Conservation (phyloP, 176 grass and related monocot species). For the Tillandsia fasciculata region DNA sequence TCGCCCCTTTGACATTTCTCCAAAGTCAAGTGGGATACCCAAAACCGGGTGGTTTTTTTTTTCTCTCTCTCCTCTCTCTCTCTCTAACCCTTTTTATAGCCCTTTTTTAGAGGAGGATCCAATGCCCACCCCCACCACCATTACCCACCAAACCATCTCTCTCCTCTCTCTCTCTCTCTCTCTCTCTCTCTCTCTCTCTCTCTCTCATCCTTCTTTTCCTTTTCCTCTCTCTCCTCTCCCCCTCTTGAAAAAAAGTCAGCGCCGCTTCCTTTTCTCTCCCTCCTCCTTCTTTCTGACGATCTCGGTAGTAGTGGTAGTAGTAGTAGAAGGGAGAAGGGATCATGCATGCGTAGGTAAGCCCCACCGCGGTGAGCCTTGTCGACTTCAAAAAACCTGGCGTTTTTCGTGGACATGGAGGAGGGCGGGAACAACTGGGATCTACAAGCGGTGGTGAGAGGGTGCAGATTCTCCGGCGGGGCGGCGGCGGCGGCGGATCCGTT, state of each 20-base stretch:
- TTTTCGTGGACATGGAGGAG: neutral
- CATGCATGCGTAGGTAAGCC: neutral
- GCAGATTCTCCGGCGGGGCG: conserved; percentile 17
- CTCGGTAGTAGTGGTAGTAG: neutral
- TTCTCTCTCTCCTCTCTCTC: neutral
- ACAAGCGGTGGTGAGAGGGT: conserved; percentile 34
- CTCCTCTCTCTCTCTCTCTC: conserved; percentile 7
- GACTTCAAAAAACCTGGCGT: neutral
- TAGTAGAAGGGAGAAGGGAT: neutral
- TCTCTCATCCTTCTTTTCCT: neutral
- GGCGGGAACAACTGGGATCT: conserved; percentile 40
- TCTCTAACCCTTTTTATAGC: neutral
- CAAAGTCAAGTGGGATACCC: conserved; percentile 11
- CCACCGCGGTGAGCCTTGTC: neutral
- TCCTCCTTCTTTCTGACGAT: neutral
- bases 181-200: neutral
- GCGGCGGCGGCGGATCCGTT: neutral
- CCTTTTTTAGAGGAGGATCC: conserved; percentile 9
- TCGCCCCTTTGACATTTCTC: conserved; percentile 13
- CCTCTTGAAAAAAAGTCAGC: conserved; percentile 19
- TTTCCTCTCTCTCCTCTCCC: neutral
- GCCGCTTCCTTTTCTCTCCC: neutral
- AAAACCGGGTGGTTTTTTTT: neutral
- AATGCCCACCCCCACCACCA: conserved; percentile 19
- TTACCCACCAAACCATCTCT: conserved; percentile 9